Evolutionary conservation across 2,329 filamentous ascomycete species (phyloP), one percentile per base, ranked within the genome.

Genomic region (Cadophora sp.): DNA sequence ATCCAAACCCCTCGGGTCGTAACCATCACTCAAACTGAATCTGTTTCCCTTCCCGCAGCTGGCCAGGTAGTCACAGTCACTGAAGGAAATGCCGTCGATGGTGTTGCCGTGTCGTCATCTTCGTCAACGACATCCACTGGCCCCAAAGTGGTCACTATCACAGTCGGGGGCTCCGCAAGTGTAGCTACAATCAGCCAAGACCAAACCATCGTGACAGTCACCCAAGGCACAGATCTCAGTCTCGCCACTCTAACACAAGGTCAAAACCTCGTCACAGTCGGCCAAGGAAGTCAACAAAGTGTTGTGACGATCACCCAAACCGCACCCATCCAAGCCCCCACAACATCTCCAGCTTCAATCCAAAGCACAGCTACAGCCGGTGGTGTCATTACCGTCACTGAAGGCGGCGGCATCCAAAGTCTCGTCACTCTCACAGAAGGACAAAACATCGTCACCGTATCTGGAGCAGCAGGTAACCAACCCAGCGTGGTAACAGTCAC

Each of bases 51-150:
- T n/a, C n/a, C 41, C 22, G 56, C 4, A 36, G 56, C 47, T n/a
- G 30, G 22, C 39, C 58, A 55, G 30, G 16, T 63, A 7, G 60
- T 60, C 41, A 60, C 48, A n/a, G 59, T 56, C 22, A 63, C 50
- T 20, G 50, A 45, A n/a, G 39, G 47, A 18, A 41, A 45, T 18
- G 51, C 48, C 2, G 48, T 53, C 11, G 27, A 43, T 16, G 39
- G 33, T 11, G 50, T 45, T 13, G 39, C 27, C 39, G 18, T 18
- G 6, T 24, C 59, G 18, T 20, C 60, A 4, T 24, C 47, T 16
- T 30, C 60, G 11, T 18, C 60, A 14, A 16, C 33, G 5, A 8
- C 61, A 36, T 20, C 50, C 24, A 18, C 22, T 1, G 48, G 59
- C n/a, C 45, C 18, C 4, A 39, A 51, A n/a, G 30, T 60, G 22